phyloP scores from a whole-genome alignment of 805 yeast species.

The Clavispora vitiphila region DNA sequence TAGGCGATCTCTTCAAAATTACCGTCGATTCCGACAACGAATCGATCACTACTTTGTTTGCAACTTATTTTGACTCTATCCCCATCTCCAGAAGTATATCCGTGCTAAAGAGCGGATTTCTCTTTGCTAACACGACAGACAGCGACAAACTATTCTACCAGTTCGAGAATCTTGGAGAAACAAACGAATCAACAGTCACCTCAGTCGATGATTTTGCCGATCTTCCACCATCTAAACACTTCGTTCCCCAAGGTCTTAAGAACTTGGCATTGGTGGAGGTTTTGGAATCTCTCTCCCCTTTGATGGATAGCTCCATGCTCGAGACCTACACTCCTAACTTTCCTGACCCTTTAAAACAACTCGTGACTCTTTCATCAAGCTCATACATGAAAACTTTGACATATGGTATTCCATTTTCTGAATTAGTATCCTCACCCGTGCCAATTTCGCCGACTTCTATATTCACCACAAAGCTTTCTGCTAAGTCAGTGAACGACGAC shows the following conservation, averaged over 20 bases:
- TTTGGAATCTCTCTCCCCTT: slow-evolving; percentile 49
- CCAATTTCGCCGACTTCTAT: slow-evolving; percentile 61
- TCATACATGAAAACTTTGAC: slow-evolving; percentile 45
- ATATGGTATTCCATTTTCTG: slow-evolving; percentile 57
- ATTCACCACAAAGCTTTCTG: slow-evolving; percentile 53
- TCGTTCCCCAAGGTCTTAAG: slow-evolving; percentile 36
- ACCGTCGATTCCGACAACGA: slow-evolving; percentile 46
- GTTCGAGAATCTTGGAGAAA: slow-evolving; percentile 69
- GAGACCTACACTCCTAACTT: slow-evolving; percentile 10
- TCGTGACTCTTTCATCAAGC: slow-evolving; percentile 31
- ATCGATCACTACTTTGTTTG: slow-evolving; percentile 37
- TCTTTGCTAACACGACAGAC: slow-evolving; percentile 60
- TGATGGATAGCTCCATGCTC: slow-evolving; percentile 25
- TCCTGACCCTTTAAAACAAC: slow-evolving; percentile 16
- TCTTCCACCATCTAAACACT: background rate
- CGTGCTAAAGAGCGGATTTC: slow-evolving; percentile 69
- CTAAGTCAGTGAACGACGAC: slow-evolving; percentile 47
- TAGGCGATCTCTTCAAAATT: slow-evolving; percentile 71
- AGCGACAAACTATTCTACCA: slow-evolving; percentile 71
- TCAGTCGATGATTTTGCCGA: background rate
- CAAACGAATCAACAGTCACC: slow-evolving; percentile 24
- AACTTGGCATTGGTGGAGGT: slow-evolving; percentile 59
- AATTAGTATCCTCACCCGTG: slow-evolving; percentile 68
- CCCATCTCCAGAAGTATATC: slow-evolving; percentile 52
- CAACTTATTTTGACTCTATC: slow-evolving; percentile 73